Evolutionary conservation across 257 asterid genomes (phyloP).

Genomic region (Orobanche coerulescens): DNA sequence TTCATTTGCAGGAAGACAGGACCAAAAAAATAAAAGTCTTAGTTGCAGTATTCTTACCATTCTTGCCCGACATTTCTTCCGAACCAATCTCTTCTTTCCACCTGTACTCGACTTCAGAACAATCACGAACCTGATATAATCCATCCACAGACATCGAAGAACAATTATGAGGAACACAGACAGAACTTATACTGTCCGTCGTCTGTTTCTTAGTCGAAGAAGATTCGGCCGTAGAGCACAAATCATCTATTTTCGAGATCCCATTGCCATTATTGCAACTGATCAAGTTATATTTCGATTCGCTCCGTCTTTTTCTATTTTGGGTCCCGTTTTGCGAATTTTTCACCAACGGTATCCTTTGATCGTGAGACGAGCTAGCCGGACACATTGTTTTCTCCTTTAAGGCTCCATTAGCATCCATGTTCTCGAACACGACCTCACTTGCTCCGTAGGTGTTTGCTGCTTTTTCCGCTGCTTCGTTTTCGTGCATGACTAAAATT

Average conservation of each 20-base stretch:
- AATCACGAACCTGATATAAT: constrained; percentile 27
- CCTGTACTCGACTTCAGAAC: constrained; percentile 25
- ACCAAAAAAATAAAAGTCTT: not conserved
- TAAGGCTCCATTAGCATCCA: constrained; percentile 29
- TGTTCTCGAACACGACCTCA: constrained; percentile 74
- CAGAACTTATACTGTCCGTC: constrained; percentile 32
- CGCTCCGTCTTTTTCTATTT: constrained; percentile 45
- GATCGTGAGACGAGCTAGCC: constrained; percentile 62
- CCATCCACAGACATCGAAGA: constrained; percentile 29
- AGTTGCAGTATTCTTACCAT: constrained; percentile 28
- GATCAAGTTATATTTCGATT: constrained; percentile 16
- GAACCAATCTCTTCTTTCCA: constrained; percentile 32
- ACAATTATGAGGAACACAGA: constrained; percentile 47
- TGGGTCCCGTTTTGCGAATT: constrained; percentile 13
- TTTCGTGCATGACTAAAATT: constrained; percentile 49
- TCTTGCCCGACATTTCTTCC: constrained; percentile 38
- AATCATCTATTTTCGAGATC: constrained; percentile 37
- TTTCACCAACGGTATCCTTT: constrained; percentile 69
- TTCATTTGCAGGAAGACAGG: not conserved
- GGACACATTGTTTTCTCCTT: constrained; percentile 37
- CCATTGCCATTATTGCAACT: constrained; percentile 16
- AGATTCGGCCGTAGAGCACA: constrained; percentile 90
- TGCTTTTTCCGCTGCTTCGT: constrained; percentile 40
- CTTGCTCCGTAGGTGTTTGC: constrained; percentile 25
- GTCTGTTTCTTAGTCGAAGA: constrained; percentile 44